phyloP scores from a whole-genome alignment of 2,329 filamentous ascomycete genomes.

The Clarireedia sp. region DNA sequence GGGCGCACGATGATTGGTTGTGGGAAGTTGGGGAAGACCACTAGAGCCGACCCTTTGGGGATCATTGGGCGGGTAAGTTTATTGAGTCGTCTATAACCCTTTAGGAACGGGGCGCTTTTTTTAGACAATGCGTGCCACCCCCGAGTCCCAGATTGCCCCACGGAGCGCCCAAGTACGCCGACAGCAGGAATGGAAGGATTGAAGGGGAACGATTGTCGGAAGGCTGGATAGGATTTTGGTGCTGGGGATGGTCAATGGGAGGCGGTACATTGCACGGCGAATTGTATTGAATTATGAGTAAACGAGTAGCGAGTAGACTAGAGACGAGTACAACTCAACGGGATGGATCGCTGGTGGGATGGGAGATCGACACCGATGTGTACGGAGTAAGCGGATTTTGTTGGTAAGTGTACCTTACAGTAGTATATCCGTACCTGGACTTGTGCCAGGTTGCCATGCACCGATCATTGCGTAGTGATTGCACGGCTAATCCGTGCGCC shows the following conservation, averaged over 20 bases:
- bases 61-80: constrained; percentile 6
- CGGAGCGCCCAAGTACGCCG: too few relatives aligned
- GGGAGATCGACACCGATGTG: too few relatives aligned
- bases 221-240: background rate
- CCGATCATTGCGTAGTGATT: background rate
- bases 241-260: background rate
- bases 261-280: background rate
- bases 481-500: background rate
- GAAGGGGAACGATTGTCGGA: background rate
- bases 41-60: background rate
- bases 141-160: too few relatives aligned
- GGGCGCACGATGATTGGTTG: constrained; percentile 10
- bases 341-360: too few relatives aligned
- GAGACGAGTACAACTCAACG: too few relatives aligned
- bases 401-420: too few relatives aligned
- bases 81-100: background rate
- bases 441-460: background rate
- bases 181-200: background rate
- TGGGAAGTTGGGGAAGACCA: background rate
- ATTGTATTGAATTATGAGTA: background rate
- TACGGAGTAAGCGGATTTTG: too few relatives aligned
- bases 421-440: background rate
- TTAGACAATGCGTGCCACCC: too few relatives aligned
- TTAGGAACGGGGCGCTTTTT: too few relatives aligned
- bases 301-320: background rate